A percentile compares a stretch with the other conserved stretches of the same genome.
Conservation (phyloP, 208 protist species). For the Paratrypanosoma confusum region DNA sequence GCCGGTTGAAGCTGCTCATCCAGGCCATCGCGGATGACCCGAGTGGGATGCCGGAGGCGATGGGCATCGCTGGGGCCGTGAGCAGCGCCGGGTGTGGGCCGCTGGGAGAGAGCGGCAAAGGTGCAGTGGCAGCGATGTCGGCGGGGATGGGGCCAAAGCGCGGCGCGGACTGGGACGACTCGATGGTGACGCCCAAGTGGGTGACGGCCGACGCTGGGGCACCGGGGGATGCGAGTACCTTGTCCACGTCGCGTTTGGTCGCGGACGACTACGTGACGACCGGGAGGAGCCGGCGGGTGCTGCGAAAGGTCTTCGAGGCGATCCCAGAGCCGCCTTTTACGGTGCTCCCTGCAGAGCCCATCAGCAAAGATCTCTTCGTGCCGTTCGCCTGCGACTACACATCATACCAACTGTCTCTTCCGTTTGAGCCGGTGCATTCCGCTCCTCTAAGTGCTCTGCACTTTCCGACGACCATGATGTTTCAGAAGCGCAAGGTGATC, state of each 20-base stretch:
- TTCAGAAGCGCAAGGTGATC: slow-evolving; percentile 69
- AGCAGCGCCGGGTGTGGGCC: no score
- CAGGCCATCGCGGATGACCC: slow-evolving; percentile 20
- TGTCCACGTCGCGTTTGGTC: no score
- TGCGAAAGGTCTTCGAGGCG: slow-evolving; percentile 63
- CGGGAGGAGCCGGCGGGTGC: slow-evolving; percentile 27
- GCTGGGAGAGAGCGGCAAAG: no score
- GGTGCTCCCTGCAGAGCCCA: slow-evolving; percentile 18
- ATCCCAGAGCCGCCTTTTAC: slow-evolving; percentile 56
- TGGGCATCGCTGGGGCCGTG: no score
- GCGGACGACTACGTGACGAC: slow-evolving; percentile 4
- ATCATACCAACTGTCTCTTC: slow-evolving; percentile 33
- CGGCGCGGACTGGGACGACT: slow-evolving; percentile 58
- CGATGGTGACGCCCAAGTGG: slow-evolving; percentile 47
- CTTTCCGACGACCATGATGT: slow-evolving; percentile 91
- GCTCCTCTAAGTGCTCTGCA: slow-evolving; percentile 20
- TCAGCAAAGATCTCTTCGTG: slow-evolving; percentile 46
- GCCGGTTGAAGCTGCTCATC: slow-evolving; percentile 12
- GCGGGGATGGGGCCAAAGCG: no score
- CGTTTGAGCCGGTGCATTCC: slow-evolving; percentile 13
- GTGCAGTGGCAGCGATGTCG: no score
- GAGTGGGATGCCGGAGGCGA: no score
- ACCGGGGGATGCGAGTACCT: no score
- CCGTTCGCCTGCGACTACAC: slow-evolving; percentile 60
- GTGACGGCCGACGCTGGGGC: no score